These are phyloP conservation scores for Quercus rubra DNA, from an alignment of 306 rosid species.

Conservation along the genomic window DNA sequence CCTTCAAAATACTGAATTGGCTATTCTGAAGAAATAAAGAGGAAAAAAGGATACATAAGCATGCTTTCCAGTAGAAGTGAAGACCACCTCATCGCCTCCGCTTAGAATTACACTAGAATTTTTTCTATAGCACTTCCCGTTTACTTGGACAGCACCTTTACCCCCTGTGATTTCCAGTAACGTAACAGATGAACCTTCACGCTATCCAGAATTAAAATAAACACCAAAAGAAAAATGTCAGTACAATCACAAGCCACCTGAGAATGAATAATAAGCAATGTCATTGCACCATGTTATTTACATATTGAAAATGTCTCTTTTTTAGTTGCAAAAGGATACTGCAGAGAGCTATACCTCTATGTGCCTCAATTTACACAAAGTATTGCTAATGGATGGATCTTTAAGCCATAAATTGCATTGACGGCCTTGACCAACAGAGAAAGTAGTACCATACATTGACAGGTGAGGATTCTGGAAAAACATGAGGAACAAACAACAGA, in stretches of 20 bases:
- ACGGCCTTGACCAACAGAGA: constrained; percentile 80
- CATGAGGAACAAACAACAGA: constrained; percentile 19
- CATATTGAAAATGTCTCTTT: constrained; percentile 10
- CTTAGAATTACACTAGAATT: constrained; percentile 48
- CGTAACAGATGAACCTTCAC: constrained; percentile 62
- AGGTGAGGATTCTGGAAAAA: constrained; percentile 78
- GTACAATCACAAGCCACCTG: not conserved
- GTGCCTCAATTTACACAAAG: constrained; percentile 77
- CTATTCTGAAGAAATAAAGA: not conserved
- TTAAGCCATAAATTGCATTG: constrained; percentile 76
- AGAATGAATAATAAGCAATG: constrained; percentile 10
- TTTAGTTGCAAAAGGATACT: constrained; percentile 10
- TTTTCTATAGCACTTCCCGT: constrained; percentile 53
- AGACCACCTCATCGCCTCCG: constrained; percentile 93
- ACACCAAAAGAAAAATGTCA: constrained; percentile 13
- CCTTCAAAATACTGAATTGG: not conserved
- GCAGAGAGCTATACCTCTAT: constrained; percentile 56
- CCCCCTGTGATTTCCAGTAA: constrained; percentile 73
- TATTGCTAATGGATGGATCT: constrained; percentile 57
- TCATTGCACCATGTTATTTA: not conserved
- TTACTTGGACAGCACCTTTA: constrained; percentile 71
- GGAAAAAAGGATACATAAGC: constrained; percentile 89
- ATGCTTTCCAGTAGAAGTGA: constrained; percentile 62
- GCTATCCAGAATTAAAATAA: constrained; percentile 45
- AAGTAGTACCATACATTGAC: constrained; percentile 41